Evolutionary conservation across 306 rosid species (phyloP), one percentile per base, ranked within the genome.

Genomic region (Vigna angularis): DNA sequence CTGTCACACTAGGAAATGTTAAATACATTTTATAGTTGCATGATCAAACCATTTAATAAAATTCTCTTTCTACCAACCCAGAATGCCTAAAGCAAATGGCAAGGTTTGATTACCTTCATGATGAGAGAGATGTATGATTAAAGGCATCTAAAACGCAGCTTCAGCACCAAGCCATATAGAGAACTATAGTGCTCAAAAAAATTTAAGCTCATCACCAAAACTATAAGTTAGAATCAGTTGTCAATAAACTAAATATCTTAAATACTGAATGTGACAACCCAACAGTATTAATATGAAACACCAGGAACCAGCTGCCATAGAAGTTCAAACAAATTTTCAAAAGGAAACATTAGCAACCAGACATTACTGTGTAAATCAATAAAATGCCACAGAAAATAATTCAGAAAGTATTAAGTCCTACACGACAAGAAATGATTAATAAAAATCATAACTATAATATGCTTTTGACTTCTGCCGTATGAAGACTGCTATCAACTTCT

Each of bases 1-100:
- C 93, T 86, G 93, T 81, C 87, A 89, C 73, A 75, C 44, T 42
- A 44, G 72, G 78, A 89, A 83, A 89, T 87, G 67, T 74, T 82
- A 89, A 87, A 85, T 47, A 72, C 26, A 66, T 14, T 68, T 67
- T 55, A 30, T 36, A 55, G 57, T 68, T 63, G 73, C 51, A 72
- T 66, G 47, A 74, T 70, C 51, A 79, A 61, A 68, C 69, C 30
- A 49, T 72, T 67, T 18, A 65, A 48, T 69, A 76, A 66, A 34
- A 24, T 12, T 26, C 28, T 52, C 72, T 69, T 48, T 53, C 52
- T 70, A 78, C 84, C 87, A 79, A 88, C 86, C 89, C 88, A 77
- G 83, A 86, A 83, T 64, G 81, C 81, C 83, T 81, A 81, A 79
- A 79, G 78, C 61, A 56, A 74, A 72, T 74, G 51, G 76, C 83